Conservation (phyloP, 1,139 yeast genomes). For the Lodderomyces orthopsilosis region DNA sequence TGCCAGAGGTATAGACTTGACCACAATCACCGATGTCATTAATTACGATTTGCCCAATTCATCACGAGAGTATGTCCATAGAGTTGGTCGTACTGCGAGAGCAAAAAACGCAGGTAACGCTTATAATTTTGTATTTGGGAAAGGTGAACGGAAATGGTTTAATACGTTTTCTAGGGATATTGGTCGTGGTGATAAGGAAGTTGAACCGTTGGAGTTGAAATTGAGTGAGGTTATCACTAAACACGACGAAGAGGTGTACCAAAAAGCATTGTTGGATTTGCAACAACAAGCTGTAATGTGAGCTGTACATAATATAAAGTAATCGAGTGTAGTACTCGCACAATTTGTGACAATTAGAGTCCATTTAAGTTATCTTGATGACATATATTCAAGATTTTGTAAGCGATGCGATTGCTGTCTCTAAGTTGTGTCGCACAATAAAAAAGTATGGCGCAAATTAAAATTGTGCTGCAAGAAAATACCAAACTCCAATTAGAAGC, state of each 20-base stretch:
- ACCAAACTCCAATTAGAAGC: too few species aligned
- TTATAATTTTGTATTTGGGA: slow-evolving; percentile 65
- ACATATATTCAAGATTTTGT: too few species aligned
- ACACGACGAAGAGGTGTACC: slow-evolving; percentile 28
- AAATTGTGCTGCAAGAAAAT: background rate
- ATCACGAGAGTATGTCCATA: slow-evolving; percentile 87
- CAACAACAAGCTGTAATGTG: slow-evolving; percentile 20
- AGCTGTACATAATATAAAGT: background rate
- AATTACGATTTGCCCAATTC: slow-evolving; percentile 91
- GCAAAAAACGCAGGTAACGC: slow-evolving; percentile 81
- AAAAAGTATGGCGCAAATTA: too few species aligned
- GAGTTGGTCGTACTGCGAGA: slow-evolving; percentile 96
- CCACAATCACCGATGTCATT: slow-evolving; percentile 67
- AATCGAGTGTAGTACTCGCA: too few species aligned
- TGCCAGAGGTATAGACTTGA: slow-evolving; percentile 89
- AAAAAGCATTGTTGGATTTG: slow-evolving; percentile 23
- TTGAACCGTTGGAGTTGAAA: slow-evolving; percentile 24
- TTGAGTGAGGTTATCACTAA: slow-evolving; percentile 19
- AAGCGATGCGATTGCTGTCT: too few species aligned
- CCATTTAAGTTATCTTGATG: too few species aligned
- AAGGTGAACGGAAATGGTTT: slow-evolving; percentile 72
- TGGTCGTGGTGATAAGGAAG: slow-evolving; percentile 21
- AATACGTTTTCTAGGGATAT: slow-evolving; percentile 47
- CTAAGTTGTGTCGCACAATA: too few species aligned
- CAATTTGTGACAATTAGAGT: too few species aligned